A percentile compares a stretch with the other conserved stretches of the same genome.
phyloP scores from a whole-genome alignment of 768 basidiomycete species.

The Macrolepiota albuminosa region DNA sequence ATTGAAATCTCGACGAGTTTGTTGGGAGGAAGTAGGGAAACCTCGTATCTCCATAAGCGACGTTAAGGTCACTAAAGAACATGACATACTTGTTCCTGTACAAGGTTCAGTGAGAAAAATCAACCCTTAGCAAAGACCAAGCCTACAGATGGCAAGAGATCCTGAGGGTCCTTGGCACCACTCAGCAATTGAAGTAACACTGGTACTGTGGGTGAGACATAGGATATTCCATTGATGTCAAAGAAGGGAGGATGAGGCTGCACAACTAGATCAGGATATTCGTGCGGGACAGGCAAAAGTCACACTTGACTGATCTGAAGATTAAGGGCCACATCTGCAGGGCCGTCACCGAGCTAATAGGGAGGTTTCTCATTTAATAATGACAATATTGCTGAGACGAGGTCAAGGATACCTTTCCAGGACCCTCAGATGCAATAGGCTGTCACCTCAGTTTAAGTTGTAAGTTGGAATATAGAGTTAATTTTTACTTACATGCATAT shows the following conservation, averaged over 20 bases:
- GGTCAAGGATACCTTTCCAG: slow-evolving; percentile 9
- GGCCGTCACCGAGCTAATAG: slow-evolving; percentile 15
- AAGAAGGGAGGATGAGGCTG: slow-evolving; percentile 27
- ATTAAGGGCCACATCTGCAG: slow-evolving; percentile 10
- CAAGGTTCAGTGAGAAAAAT: background rate
- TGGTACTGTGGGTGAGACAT: slow-evolving; percentile 36
- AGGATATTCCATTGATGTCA: slow-evolving; percentile 29
- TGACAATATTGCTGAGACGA: no score
- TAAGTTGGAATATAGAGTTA: no score
- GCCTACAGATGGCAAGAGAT: slow-evolving; percentile 36
- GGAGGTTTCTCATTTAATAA: background rate
- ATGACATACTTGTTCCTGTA: slow-evolving; percentile 12
- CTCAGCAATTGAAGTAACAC: slow-evolving; percentile 51
- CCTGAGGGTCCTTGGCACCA: slow-evolving; percentile 34
- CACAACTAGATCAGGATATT: background rate
- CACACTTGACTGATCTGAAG: background rate
- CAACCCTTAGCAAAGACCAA: background rate
- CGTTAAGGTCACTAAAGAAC: no score
- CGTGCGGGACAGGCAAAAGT: background rate
- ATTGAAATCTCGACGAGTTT: slow-evolving; percentile 17
- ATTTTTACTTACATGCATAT: slow-evolving; percentile 17
- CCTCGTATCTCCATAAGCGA: background rate
- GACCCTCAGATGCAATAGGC: slow-evolving; percentile 15
- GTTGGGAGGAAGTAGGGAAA: background rate
- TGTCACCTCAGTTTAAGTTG: background rate